Evolutionary conservation across 805 yeast genomes (phyloP), one percentile per base, ranked within the genome.

Genomic region (Myxozyma mucilagina): DNA sequence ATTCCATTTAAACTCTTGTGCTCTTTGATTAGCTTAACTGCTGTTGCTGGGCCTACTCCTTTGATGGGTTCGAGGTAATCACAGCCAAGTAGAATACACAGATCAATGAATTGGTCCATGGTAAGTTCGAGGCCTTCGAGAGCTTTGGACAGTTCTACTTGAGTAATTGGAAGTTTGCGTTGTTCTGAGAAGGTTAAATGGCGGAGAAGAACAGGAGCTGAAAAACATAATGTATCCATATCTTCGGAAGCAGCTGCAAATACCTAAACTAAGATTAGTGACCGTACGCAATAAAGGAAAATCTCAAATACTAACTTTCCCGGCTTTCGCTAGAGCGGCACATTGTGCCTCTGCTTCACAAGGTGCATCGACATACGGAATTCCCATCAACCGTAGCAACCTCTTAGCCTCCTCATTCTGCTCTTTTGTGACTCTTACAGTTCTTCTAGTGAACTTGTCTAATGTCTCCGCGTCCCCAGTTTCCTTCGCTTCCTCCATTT

Each of bases 271-370:
- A 18, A 14, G 9, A 13, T 42, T 29, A 57, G 32, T n/a, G 16
- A 13, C n/a, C 16, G 10, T n/a, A 6, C 34, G 38, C 18, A 7
- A 39, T 7, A 16, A 16, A 53, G 24, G 18, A 49, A 10, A 5
- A 3, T 16, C 4, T 39, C 51, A 98, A 24, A 3, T 20, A 14
- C 47, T 10, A 24, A 49, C 53, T 71, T 90, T 91, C 1, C 97
- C 97, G 11, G 84, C 83, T 60, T 85, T 83, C 3, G 97, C 97
- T 51, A 94, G 76, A 65, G 85, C 94, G 0, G 99, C 98, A 78
- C 99, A 94, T 70, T 94, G 98, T 0, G 99, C 97, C 73, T 94
- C 99, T 1, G 99, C 99, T 75, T 94, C 99, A 72, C 97, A 87
- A 1, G 99, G 99, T 0, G 99, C 98, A 57, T 84, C 85, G 4